Percentiles rank a stretch among this genome's conserved stretches.
phyloP scores from a whole-genome alignment of 164 flowering plant genomes.

The Kalanchoe fedtschenkoi region DNA sequence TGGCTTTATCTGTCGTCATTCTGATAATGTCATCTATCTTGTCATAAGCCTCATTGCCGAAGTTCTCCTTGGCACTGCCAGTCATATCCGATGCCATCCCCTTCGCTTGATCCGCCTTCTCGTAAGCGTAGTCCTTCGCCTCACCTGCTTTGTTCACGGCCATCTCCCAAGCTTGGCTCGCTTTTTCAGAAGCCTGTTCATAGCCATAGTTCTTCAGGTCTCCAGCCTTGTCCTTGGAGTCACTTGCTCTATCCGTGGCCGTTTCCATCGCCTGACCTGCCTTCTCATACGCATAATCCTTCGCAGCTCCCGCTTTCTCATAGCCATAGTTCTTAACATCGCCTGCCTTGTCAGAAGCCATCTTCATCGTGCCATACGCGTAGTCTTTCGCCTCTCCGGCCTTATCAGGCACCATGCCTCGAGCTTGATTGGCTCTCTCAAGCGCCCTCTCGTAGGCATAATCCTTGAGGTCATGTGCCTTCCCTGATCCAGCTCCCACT shows the following conservation, averaged over 20 bases:
- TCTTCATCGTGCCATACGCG: constrained; percentile 1
- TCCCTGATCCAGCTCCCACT: too few relatives aligned
- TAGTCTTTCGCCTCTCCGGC: too few relatives aligned
- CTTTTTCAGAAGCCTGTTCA: neutral
- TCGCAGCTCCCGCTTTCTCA: too few relatives aligned
- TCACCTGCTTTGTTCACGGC: neutral
- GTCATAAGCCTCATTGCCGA: constrained; percentile 11
- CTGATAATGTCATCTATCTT: constrained; percentile 9
- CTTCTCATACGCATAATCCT: too few relatives aligned
- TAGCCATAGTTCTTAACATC: neutral
- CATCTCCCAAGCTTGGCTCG: neutral
- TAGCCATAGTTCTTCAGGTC: neutral
- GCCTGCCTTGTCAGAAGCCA: neutral
- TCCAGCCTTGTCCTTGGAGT: neutral
- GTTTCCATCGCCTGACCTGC: neutral
- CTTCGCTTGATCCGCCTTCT: constrained; percentile 18
- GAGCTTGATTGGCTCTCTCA: too few relatives aligned
- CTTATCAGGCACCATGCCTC: too few relatives aligned
- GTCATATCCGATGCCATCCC: neutral
- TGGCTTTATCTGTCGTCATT: constrained; percentile 14
- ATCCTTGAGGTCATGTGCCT: too few relatives aligned
- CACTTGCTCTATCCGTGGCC: neutral
- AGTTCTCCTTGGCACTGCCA: constrained; percentile 3
- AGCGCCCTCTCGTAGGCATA: too few relatives aligned
- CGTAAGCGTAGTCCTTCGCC: constrained; percentile 13